These are phyloP conservation scores for Ogataea philodendri DNA, from an alignment of 805 yeast species.

Conservation along the genomic window DNA sequence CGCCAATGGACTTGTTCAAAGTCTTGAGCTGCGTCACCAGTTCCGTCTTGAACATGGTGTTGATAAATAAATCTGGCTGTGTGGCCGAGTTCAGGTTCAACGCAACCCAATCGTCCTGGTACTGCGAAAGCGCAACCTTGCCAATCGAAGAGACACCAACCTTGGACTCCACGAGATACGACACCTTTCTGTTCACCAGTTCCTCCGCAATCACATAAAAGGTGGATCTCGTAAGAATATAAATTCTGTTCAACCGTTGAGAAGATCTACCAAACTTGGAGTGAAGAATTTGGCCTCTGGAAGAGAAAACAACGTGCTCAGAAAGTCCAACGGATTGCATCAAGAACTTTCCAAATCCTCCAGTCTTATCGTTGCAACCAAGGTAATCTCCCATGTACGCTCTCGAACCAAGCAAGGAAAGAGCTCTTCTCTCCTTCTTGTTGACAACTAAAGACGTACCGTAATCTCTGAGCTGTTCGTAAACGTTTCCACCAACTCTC, in stretches of 20 bases:
- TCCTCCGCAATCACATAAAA: constrained; percentile 74
- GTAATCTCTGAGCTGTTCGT: constrained; percentile 78
- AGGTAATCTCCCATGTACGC: constrained; percentile 94
- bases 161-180: constrained; percentile 59
- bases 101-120: constrained; percentile 94
- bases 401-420: constrained; percentile 84
- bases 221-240: constrained; percentile 60
- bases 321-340: constrained; percentile 65
- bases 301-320: constrained; percentile 73
- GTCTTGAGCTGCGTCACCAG: constrained; percentile 70
- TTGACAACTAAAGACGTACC: constrained; percentile 71
- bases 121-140: constrained; percentile 64
- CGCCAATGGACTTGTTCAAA: constrained; percentile 53
- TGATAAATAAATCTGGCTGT: constrained; percentile 77
- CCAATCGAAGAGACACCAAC: constrained; percentile 59
- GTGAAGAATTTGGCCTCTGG: constrained; percentile 74
- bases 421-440: constrained; percentile 84
- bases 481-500: constrained; percentile 71
- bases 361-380: constrained; percentile 69
- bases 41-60: constrained; percentile 86
- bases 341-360: constrained; percentile 75
- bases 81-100: constrained; percentile 51
- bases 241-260: constrained; percentile 66
- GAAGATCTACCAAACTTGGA: constrained; percentile 94
- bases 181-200: constrained; percentile 53